Evolutionary conservation across 1,139 yeast genomes (phyloP).

Genomic region (Debaryomycetaceae sp.): DNA sequence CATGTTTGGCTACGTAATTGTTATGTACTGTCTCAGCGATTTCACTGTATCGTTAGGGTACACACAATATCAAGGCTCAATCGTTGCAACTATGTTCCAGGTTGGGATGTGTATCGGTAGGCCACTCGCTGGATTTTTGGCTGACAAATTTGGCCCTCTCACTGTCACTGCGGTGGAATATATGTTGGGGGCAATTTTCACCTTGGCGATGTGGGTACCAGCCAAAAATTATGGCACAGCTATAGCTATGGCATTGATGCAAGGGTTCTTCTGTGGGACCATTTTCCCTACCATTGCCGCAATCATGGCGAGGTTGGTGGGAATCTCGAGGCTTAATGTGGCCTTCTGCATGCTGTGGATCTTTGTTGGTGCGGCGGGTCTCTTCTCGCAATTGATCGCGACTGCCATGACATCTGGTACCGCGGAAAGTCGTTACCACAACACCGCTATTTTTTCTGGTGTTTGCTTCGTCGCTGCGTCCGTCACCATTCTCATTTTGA

Average conservation of each 20-base stretch:
- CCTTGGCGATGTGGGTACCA: constrained; percentile 35
- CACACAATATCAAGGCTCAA: constrained; percentile 33
- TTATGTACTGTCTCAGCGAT: constrained; percentile 42
- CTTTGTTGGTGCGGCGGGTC: constrained; percentile 40
- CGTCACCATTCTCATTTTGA: constrained; percentile 28
- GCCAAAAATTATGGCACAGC: constrained; percentile 28
- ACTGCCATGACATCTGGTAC: constrained; percentile 35
- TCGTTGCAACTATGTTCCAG: constrained; percentile 43
- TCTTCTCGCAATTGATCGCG: constrained; percentile 53
- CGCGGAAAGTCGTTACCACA: constrained; percentile 35
- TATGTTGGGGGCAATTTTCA: constrained; percentile 20
- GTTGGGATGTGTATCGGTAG: constrained; percentile 39
- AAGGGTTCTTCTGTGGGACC: constrained; percentile 23
- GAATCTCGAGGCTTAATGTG: constrained; percentile 45
- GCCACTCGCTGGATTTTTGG: constrained; percentile 35
- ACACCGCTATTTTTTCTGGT: constrained; percentile 54
- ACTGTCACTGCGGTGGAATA: constrained; percentile 29
- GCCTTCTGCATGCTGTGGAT: constrained; percentile 48
- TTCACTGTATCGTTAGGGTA: constrained; percentile 45
- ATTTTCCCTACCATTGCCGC: constrained; percentile 30
- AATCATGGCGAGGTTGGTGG: constrained; percentile 35
- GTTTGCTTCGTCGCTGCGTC: constrained; percentile 43
- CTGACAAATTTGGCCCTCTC: constrained; percentile 37
- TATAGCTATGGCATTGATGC: constrained; percentile 21
- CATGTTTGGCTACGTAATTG: constrained; percentile 42